phyloP scores from a whole-genome alignment of 257 asterid genomes.

The Capsicum pubescens region DNA sequence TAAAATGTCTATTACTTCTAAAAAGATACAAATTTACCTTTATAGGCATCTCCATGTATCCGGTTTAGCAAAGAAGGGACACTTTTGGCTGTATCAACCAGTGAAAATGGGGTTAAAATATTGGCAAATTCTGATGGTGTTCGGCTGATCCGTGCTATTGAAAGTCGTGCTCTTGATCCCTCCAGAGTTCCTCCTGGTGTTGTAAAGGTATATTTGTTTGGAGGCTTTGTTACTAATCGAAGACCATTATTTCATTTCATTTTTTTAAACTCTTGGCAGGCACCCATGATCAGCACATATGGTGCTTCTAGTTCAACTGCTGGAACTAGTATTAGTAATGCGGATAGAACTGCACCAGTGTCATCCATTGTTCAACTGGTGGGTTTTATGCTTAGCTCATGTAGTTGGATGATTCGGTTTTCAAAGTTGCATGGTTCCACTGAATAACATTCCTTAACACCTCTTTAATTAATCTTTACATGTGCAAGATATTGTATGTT shows the following conservation, averaged over 20 bases:
- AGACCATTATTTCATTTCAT: background rate
- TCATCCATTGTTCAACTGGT: conserved; percentile 47
- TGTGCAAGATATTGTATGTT: conserved; percentile 14
- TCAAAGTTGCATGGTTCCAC: background rate
- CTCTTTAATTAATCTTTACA: background rate
- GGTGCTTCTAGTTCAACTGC: conserved; percentile 56
- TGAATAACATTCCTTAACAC: background rate
- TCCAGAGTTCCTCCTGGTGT: conserved; percentile 39
- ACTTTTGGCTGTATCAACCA: conserved; percentile 70
- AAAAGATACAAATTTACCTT: conserved; percentile 29
- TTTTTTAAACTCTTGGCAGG: conserved; percentile 15
- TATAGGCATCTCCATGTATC: conserved; percentile 69
- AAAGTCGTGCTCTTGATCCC: conserved; percentile 39
- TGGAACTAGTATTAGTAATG: conserved; percentile 40
- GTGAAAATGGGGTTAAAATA: conserved; percentile 63
- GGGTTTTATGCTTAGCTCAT: conserved; percentile 29
- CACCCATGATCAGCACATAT: conserved; percentile 35
- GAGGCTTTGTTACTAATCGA: background rate
- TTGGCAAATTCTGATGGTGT: conserved; percentile 62
- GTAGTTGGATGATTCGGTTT: background rate
- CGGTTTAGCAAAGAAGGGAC: conserved; percentile 69
- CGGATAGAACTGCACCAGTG: conserved; percentile 51
- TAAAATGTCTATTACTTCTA: background rate
- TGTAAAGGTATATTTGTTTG: conserved; percentile 48
- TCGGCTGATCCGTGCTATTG: conserved; percentile 44